Percentiles rank a stretch among this genome's conserved stretches.
These are phyloP conservation scores for Pseudevernia furfuracea DNA, from an alignment of 495 filamentous ascomycete genomes.

Conservation along the genomic window DNA sequence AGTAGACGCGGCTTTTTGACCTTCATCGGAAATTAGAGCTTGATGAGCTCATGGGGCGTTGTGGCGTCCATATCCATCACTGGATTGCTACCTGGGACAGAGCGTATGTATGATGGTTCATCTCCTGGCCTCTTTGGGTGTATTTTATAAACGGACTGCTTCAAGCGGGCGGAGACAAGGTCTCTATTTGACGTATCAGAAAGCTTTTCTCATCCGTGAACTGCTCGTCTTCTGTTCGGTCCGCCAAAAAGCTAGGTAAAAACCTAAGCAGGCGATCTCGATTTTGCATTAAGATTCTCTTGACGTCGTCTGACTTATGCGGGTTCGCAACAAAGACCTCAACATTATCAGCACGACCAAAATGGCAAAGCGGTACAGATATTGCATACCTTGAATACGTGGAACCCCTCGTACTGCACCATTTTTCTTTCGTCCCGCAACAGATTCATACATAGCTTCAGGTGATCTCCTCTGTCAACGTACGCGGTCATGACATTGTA, in stretches of 20 bases:
- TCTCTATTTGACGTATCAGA: slow-evolving; percentile 82
- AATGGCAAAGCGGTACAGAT: neutral
- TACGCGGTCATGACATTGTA: slow-evolving; percentile 98
- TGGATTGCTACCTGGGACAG: neutral
- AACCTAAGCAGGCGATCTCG: slow-evolving; percentile 83
- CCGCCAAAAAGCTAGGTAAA: slow-evolving; percentile 83
- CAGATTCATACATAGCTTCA: slow-evolving; percentile 97
- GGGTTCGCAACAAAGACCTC: slow-evolving; percentile 96
- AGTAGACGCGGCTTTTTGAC: neutral
- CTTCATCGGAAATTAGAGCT: neutral
- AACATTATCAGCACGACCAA: neutral
- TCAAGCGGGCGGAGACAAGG: slow-evolving; percentile 15
- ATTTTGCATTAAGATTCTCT: slow-evolving; percentile 93
- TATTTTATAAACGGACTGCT: neutral
- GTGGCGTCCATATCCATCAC: neutral
- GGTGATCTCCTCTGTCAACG: slow-evolving; percentile 86
- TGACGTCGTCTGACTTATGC: slow-evolving; percentile 88
- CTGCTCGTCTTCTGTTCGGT: slow-evolving; percentile 94
- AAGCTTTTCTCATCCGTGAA: slow-evolving; percentile 98
- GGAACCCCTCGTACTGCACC: slow-evolving; percentile 98
- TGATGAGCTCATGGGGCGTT: neutral
- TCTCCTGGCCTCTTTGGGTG: neutral
- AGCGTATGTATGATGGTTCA: no score
- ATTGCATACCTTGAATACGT: slow-evolving; percentile 82
- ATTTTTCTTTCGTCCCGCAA: slow-evolving; percentile 91